Conservation (phyloP, 2,329 filamentous ascomycete species). For the Gaeumannomyces tritici region DNA sequence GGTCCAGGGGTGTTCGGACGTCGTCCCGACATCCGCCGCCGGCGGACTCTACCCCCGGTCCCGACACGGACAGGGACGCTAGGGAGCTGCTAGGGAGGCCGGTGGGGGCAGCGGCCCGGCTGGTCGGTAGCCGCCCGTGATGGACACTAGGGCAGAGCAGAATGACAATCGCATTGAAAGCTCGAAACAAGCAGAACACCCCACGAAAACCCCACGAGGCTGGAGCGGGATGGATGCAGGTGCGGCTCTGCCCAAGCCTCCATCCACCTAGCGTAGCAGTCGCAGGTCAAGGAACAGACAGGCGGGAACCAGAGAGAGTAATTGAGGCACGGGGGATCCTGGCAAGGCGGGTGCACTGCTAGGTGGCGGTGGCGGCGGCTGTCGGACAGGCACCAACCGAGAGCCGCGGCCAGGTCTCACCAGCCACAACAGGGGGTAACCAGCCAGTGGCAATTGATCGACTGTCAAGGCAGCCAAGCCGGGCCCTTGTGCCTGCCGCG, state of each 20-base stretch:
- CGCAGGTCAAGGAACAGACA: background rate
- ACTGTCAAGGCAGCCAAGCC: background rate
- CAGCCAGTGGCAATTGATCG: no score
- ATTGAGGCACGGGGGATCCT: no score
- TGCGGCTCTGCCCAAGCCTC: background rate
- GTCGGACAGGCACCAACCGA: background rate
- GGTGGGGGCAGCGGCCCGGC: background rate
- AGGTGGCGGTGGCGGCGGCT: background rate
- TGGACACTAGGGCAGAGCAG: background rate
- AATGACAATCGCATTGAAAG: no score
- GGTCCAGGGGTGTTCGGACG: no score
- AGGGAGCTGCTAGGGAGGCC: background rate
- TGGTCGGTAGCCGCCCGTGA: background rate
- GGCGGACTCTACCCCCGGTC: background rate
- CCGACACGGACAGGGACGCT: no score
- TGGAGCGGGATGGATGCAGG: background rate
- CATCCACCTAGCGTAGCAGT: background rate
- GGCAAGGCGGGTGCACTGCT: no score
- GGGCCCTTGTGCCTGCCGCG: background rate
- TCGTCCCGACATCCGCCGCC: background rate
- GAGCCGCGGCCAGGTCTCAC: background rate
- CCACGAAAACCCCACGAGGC: background rate
- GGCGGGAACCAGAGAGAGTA: background rate
- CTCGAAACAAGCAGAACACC: background rate
- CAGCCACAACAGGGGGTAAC: no score